Conservation (phyloP, 257 asterid genomes). For the Gardenia jasminoides region DNA sequence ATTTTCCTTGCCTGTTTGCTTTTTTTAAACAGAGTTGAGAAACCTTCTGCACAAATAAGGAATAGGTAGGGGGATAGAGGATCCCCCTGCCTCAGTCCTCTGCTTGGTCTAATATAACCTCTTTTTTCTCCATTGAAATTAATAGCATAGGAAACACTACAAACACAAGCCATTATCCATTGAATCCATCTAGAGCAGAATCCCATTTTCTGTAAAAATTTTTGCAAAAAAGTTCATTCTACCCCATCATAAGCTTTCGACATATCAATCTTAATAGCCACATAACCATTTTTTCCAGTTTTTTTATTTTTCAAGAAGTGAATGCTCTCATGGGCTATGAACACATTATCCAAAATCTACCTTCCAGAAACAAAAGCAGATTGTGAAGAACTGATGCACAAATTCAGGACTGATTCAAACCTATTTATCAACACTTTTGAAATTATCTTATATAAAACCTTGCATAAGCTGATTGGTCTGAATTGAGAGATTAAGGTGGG, state of each 20-base stretch:
- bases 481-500: not conserved
- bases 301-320: not conserved
- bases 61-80: no score
- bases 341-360: not conserved
- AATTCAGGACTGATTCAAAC: not conserved
- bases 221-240: not conserved
- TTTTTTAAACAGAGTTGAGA: no score
- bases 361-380: not conserved
- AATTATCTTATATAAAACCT: not conserved
- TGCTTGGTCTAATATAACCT: no score
- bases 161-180: no score
- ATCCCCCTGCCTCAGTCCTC: no score
- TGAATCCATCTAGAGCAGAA: no score
- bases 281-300: not conserved
- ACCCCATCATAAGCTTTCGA: not conserved
- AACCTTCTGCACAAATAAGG: no score
- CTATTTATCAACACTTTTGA: not conserved
- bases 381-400: not conserved
- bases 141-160: no score
- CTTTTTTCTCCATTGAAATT: no score
- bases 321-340: not conserved
- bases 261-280: not conserved
- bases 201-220: not conserved
- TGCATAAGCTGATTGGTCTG: not conserved
- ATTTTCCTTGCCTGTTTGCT: no score